Conservation (phyloP, 257 asterid species). For the Jasminum sambac region DNA sequence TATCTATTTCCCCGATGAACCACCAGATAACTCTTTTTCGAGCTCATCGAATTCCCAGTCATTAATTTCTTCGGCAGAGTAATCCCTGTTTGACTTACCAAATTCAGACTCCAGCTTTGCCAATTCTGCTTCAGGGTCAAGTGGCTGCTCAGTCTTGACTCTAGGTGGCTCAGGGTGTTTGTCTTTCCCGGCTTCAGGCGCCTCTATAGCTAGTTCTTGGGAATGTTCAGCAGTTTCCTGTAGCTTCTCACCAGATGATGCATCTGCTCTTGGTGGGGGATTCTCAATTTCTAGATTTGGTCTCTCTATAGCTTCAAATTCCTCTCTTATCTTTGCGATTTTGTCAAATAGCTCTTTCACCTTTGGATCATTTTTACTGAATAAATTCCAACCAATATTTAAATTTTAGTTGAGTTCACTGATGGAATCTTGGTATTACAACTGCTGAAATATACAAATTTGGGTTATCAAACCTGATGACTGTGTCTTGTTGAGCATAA, state of each 20-base stretch:
- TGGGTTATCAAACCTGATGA: constrained; percentile 55
- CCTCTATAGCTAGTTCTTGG: constrained; percentile 33
- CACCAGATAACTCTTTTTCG: constrained; percentile 71
- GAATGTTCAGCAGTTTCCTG: constrained; percentile 39
- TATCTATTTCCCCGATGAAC: constrained; percentile 43
- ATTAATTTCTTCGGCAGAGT: constrained; percentile 77
- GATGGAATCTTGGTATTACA: constrained; percentile 2
- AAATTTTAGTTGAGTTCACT: constrained; percentile 1
- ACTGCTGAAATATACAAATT: constrained; percentile 13
- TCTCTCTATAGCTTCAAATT: constrained; percentile 80
- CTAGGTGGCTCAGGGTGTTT: constrained; percentile 32
- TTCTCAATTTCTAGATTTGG: constrained; percentile 81
- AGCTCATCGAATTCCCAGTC: constrained; percentile 98
- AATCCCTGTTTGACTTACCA: constrained; percentile 62
- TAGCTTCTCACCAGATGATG: constrained; percentile 38
- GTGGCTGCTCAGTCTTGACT: constrained; percentile 41
- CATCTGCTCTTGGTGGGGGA: constrained; percentile 48
- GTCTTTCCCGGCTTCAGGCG: constrained; percentile 32
- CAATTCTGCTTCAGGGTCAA: constrained; percentile 76
- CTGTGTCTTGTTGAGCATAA: constrained; percentile 59
- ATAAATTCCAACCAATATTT: constrained; percentile 23
- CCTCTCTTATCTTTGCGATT: constrained; percentile 64
- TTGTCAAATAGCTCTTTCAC: constrained; percentile 70
- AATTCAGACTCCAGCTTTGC: constrained; percentile 89
- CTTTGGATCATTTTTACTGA: constrained; percentile 72